Evolutionary conservation across 2,329 filamentous ascomycete genomes (phyloP), one percentile per base, ranked within the genome.

Genomic region (Calonectria crousiana): DNA sequence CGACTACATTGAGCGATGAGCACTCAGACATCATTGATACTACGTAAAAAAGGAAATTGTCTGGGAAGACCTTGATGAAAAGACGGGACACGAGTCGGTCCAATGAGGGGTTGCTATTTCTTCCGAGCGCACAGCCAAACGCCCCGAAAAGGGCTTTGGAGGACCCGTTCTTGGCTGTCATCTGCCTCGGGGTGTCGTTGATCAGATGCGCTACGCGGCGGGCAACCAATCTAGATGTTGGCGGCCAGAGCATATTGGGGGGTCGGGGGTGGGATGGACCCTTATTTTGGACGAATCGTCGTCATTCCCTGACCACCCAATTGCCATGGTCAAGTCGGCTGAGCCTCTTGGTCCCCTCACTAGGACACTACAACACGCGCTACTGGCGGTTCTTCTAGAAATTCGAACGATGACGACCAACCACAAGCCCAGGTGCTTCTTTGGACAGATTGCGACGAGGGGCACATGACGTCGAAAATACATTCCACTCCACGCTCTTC

Each of bases 331-430:
- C 69, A 65, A 70, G 69, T 74, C 75, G 74, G 78, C 74, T 71
- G 76, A 70, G 76, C 74, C 76, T 81, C 76, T 67, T 80, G 73
- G 69, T 67, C 74, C 69, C 53, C 56, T 75, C 69, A 49, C 64
- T 28, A 34, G 38, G 51, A 65, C 67, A 20, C 69, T 67, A 71
- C 47, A 66, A 64, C 68, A 69, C 78, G 82, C 82, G 82, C 81
- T 81, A 82, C 81, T 76, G 80, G 82, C 82, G 82, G 82, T 79
- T 83, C 77, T 83, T 80, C 81, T 80, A 82, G 80, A 83, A 83
- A 82, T 82, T 77, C 64, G 75, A 68, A 67, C 56, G n/a, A 65
- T 72, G 34, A 66, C 52, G 69, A 53, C 81, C 81, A 82, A 82
- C 81, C 73, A 76, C 23, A 67, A 34, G 53, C 60, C 71, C 67